phyloP scores from a whole-genome alignment of 495 filamentous ascomycete genomes.

The Parachaetomium inaequale region DNA sequence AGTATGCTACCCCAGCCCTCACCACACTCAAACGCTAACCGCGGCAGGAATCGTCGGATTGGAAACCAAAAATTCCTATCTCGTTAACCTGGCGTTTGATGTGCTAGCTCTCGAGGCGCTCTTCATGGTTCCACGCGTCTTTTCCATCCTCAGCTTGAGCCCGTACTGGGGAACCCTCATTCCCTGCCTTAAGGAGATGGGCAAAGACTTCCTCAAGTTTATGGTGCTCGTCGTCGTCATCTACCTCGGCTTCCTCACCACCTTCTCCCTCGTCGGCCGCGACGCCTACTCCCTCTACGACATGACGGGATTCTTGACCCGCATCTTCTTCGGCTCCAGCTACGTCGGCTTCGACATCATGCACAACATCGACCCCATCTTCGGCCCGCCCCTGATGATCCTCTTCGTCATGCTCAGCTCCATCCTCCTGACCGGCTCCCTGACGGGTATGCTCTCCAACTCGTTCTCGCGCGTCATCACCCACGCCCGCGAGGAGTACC shows the following conservation, averaged over 20 bases:
- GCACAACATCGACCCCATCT: conserved; percentile 44
- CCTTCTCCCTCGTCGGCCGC: conserved; percentile 82
- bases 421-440: conserved; percentile 83
- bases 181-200: conserved; percentile 89
- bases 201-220: conserved; percentile 89
- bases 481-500: conserved; percentile 73
- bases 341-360: conserved; percentile 72
- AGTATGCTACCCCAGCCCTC: conserved; percentile 50
- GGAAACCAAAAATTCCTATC: conserved; percentile 52
- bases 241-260: conserved; percentile 85
- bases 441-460: conserved; percentile 90
- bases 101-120: conserved; percentile 84
- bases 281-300: conserved; percentile 66
- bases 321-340: conserved; percentile 74
- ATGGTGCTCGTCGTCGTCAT: conserved; percentile 80
- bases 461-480: conserved; percentile 76
- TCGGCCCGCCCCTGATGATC: conserved; percentile 68
- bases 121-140: conserved; percentile 87
- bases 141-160: conserved; percentile 81
- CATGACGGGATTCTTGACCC: conserved; percentile 84
- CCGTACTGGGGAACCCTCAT: conserved; percentile 83
- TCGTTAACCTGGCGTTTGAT: conserved; percentile 80
- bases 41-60: conserved; percentile 67
- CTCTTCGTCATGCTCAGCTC: conserved; percentile 85
- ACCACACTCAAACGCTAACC: neutral